Evolutionary conservation across 331 rosid genomes (phyloP), one percentile per base, ranked within the genome.

Genomic region (Ulmus americana): DNA sequence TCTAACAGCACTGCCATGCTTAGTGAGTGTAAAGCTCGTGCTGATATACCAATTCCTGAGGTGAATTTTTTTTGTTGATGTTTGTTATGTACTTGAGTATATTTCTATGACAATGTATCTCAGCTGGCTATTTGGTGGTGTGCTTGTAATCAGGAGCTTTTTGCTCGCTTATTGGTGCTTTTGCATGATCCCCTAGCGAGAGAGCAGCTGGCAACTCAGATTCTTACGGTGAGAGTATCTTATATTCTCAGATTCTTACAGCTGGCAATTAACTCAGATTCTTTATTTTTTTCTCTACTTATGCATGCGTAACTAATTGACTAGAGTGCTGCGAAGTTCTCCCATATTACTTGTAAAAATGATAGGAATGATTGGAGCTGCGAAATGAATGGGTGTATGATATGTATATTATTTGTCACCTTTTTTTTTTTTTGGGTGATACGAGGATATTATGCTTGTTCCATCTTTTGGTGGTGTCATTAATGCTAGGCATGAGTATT

Each of bases 121-220:
- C 53, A 28, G 48, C 61, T 73, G 43, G 54, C 8, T 13, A 40
- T 41, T 28, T 64, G 66, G 62, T 64, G 73, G 62, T 64, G 73
- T 72, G 45, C 73, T 69, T 64, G 70, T 74, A 38, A 70, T 7
- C 63, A 92, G 98, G 98, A 92, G 64, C 91, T 92, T 68, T 85
- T 86, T 77, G 90, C 95, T 40, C 98, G 98, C 68, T 79, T 92
- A 69, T 74, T 92, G 79, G 98, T 89, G 76, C 96, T 89, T 82
- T 77, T 92, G 77, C 98, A 92, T 56, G 82, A 92, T 79, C 98
- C 98, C 64, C 71, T 92, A 55, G 94, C 96, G 7, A 82, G 90
- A 80, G 94, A 86, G 79, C 95, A 86, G 81, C 80, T 81, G 68
- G 91, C 95, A 44, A 85, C 91, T 74, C 98, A 92, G 52, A 81